Base-by-base conservation (phyloP, 148 eudicot genomes). In the Polygonum maritimum region DNA sequence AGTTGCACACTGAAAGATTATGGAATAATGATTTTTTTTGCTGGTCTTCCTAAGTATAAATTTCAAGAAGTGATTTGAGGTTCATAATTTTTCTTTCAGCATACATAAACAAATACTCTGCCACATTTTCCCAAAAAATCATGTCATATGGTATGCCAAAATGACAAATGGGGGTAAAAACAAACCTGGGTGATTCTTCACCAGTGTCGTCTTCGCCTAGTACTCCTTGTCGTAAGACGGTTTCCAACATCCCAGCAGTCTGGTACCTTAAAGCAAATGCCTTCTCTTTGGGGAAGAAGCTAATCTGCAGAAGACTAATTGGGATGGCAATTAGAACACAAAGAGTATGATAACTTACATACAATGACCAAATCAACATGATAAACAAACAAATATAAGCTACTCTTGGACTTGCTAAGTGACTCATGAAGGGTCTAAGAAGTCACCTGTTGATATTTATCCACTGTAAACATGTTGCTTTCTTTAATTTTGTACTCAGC, bases 181-280 rank as follows among this genome's bases (percentile, higher is more conserved):
- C 82, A 79, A 73, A 94, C 97, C 87, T 88, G 55, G 98, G 98
- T 67, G 86, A 85, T 85, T 90, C 93, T 83, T 94, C 98, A 39
- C 97, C 98, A 48, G 74, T 92, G 84, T 94, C 98, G 86, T 94
- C 97, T 82, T 94, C 98, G 79, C 98, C 98, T 14, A 94, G 86
- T 72, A 94, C 96, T 10, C 98, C 98, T 72, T 92, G 88, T 73
- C 98, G 87, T 73, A 94, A 77, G 69, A 94, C 88, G 44, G 85
- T 87, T 76, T 94, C 98, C 79, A 94, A 76, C 98, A 94, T 94
- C 80, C 93, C 97, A 80, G 98, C 97, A 48, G 97, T 94, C 79
- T 94, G 97, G 78, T 94, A 94, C 78, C 98, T 88, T 76, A 94
- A 74, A 67, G 93, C 90, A 85, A 89, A 94, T 72, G 97, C 98